Evolutionary conservation across 306 rosid species (phyloP).

Genomic region (Citrullus colocynthis): DNA sequence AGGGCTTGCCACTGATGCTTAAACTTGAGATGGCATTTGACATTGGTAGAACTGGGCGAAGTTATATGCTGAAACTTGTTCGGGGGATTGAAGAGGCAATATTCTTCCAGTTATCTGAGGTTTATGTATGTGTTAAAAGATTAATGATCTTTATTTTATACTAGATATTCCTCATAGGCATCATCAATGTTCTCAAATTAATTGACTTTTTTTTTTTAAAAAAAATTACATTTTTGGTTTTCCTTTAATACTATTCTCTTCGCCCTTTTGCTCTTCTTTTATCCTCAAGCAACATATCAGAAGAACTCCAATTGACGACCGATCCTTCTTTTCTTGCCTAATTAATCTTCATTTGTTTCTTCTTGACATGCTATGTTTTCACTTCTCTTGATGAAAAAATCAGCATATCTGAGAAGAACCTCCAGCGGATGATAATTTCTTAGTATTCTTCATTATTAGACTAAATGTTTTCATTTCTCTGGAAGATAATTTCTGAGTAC

Average conservation of each 20-base stretch:
- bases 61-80: conserved; percentile 54
- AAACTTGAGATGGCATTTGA: conserved; percentile 57
- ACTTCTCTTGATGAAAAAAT: neutral
- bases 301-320: neutral
- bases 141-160: conserved; percentile 9
- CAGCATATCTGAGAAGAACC: neutral
- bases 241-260: neutral
- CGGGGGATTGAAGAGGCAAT: conserved; percentile 57
- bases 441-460: neutral
- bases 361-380: neutral
- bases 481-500: neutral
- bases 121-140: conserved; percentile 30
- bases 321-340: neutral
- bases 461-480: neutral
- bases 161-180: neutral
- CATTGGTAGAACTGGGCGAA: conserved; percentile 58
- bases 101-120: conserved; percentile 37
- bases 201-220: neutral
- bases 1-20: conserved; percentile 40
- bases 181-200: neutral
- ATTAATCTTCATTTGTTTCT: neutral
- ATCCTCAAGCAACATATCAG: neutral
- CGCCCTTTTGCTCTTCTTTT: neutral
- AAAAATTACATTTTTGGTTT: neutral
- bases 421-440: neutral